These are phyloP conservation scores for Aspergillus sp. DNA, from an alignment of 2,329 filamentous ascomycete species.

Conservation along the genomic window DNA sequence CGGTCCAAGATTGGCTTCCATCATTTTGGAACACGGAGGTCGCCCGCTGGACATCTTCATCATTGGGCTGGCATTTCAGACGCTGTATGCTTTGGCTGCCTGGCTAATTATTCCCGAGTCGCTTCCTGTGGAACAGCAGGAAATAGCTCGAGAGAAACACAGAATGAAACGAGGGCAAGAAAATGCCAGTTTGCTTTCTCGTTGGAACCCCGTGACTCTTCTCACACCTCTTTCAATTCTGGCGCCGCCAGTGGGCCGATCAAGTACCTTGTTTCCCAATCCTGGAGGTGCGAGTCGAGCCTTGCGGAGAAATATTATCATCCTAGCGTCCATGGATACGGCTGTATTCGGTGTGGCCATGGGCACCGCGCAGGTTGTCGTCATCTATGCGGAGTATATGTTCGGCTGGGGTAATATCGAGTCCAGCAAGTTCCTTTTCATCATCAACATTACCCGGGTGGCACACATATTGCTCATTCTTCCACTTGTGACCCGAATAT, in stretches of 20 bases:
- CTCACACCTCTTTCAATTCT: conserved; percentile 71
- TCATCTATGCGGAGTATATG: conserved; percentile 72
- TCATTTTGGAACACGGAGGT: conserved; percentile 68
- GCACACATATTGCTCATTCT: conserved; percentile 65
- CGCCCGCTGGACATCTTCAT: conserved; percentile 78
- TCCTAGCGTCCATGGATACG: conserved; percentile 72
- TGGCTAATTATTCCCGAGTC: conserved; percentile 74
- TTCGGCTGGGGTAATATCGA: conserved; percentile 80
- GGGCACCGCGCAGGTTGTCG: conserved; percentile 68
- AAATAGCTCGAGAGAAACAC: conserved; percentile 61
- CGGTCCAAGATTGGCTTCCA: conserved; percentile 73
- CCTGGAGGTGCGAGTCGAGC: conserved; percentile 52
- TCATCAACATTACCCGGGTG: conserved; percentile 70
- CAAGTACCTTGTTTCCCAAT: conserved; percentile 21
- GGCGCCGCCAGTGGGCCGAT: conserved; percentile 48
- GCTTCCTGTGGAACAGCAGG: conserved; percentile 63
- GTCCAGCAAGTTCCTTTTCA: conserved; percentile 69
- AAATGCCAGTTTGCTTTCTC: conserved; percentile 23
- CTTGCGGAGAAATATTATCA: conserved; percentile 70
- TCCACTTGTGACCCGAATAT: conserved; percentile 66
- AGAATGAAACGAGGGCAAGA: conserved; percentile 30
- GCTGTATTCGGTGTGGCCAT: conserved; percentile 74
- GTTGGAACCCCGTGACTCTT: conserved; percentile 53
- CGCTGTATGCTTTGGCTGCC: conserved; percentile 65
- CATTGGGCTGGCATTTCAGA: conserved; percentile 62